Base-by-base conservation (phyloP, 768 basidiomycete genomes). In the Rhodotorula diobovata region DNA sequence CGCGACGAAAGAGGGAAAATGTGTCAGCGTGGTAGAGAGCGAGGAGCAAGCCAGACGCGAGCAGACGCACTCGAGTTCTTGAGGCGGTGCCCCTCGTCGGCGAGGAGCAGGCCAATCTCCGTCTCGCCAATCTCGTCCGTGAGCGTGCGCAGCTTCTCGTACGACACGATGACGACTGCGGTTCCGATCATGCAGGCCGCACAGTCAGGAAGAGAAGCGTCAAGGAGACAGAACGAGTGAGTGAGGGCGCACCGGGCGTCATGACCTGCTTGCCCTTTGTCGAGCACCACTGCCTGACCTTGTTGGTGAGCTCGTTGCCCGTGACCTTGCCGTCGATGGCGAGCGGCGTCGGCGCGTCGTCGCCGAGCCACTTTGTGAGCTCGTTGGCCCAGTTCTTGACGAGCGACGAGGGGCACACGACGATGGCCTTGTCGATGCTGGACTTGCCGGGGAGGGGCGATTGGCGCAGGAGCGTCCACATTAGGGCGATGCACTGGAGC, bases 371-470 rank as follows among this genome's bases (percentile, higher is more conserved):
- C 83, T 99, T 99, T 41, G 87, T 93, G 39, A 98, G 84, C 81
- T 99, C 96, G 79, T 98, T 97, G 0, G 92, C 95, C 96, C 96
- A 99, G 77, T 98, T 98, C 79, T 90, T 91, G 41, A 99, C 96
- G 70, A 99, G 82, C 84, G 91, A 95, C 16, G 93, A 91, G 1
- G 96, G 96, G 80, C 96, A 99, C 1, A 88, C 94, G 76, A 99
- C 96, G 79, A 99, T 93, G 70, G 90, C 93, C 81, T 98, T 99
- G 79, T 98, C 95, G 73, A 97, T 93, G 0, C 90, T 88, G 4
- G 88, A 84, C 80, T 89, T 96, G 39, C 89, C 87, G 0, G 93
- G 83, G 62, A 88, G 87, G 0, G 96, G 93, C 1, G 96, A 97
- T 78, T 99, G 96, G 80, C 93, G 96, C 61, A 98, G 82, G 21